Evolutionary conservation across 1,284 basidiomycete species (phyloP).

Genomic region (Ceratobasidium sp.): DNA sequence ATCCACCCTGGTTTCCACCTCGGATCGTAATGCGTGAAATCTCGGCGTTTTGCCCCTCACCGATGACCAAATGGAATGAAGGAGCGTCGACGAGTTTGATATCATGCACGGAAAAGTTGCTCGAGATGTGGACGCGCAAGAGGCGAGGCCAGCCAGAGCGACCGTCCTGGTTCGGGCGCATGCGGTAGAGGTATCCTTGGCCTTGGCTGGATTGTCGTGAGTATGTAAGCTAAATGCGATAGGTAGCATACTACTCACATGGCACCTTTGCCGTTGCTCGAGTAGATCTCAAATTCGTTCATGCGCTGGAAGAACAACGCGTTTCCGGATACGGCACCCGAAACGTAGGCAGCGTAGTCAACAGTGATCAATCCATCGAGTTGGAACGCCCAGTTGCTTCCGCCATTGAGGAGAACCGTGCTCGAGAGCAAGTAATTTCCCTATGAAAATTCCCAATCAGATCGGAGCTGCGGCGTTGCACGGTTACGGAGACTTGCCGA

Average conservation of each 20-base stretch:
- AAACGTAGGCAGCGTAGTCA: constrained; percentile 30
- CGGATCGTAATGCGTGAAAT: constrained; percentile 52
- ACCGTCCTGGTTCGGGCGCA: constrained; percentile 23
- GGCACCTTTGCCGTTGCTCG: constrained; percentile 50
- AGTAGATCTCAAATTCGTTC: constrained; percentile 52
- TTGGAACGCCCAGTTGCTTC: constrained; percentile 49
- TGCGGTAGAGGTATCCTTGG: constrained; percentile 31
- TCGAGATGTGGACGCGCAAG: constrained; percentile 49
- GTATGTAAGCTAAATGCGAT: too few species aligned
- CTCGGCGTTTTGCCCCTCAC: constrained; percentile 49
- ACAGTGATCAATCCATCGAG: constrained; percentile 50
- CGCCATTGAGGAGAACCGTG: constrained; percentile 47
- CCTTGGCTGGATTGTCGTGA: background rate
- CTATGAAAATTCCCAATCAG: constrained; percentile 3
- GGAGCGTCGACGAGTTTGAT: constrained; percentile 52
- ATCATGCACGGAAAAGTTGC: constrained; percentile 51
- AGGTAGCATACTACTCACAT: constrained; percentile 46
- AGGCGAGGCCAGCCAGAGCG: constrained; percentile 46
- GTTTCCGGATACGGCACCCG: constrained; percentile 16
- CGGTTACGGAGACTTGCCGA: background rate
- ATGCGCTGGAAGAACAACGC: constrained; percentile 41
- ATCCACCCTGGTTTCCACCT: constrained; percentile 50
- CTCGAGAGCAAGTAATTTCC: constrained; percentile 49
- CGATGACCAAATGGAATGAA: constrained; percentile 51
- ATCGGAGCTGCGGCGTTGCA: background rate